A percentile compares a stretch with the other conserved stretches of the same genome.
phyloP scores from a whole-genome alignment of 2,329 filamentous ascomycete species.

The Colletotrichum musicola region DNA sequence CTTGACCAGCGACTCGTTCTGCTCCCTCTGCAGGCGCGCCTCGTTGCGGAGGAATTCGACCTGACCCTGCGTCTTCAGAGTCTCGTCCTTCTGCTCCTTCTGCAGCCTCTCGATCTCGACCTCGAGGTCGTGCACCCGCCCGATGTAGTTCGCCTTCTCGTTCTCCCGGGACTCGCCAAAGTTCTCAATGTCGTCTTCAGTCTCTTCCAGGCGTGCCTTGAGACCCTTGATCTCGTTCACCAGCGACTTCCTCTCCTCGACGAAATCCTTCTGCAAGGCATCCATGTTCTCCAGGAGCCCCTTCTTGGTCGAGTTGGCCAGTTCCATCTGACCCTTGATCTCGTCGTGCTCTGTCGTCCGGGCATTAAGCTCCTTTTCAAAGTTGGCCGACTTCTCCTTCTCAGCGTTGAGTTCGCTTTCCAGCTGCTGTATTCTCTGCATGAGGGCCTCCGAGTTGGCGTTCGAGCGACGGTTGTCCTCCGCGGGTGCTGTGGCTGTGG shows the following conservation, averaged over 20 bases:
- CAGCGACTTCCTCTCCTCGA: slow-evolving; percentile 84
- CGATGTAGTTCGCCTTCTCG: slow-evolving; percentile 78
- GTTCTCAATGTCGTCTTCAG: slow-evolving; percentile 92
- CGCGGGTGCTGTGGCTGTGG: slow-evolving; percentile 49
- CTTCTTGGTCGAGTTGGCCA: slow-evolving; percentile 91
- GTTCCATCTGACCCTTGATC: slow-evolving; percentile 79
- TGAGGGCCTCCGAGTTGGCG: slow-evolving; percentile 60
- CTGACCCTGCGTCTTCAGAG: slow-evolving; percentile 71
- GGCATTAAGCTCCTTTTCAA: slow-evolving; percentile 78
- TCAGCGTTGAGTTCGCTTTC: slow-evolving; percentile 83
- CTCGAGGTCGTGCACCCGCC: slow-evolving; percentile 76
- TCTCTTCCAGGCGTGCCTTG: slow-evolving; percentile 84
- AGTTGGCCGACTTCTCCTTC: slow-evolving; percentile 72
- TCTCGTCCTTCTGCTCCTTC: slow-evolving; percentile 69
- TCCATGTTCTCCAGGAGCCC: slow-evolving; percentile 97
- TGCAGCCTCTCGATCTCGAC: slow-evolving; percentile 76
- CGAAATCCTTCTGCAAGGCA: slow-evolving; percentile 88
- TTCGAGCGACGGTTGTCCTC: slow-evolving; percentile 62
- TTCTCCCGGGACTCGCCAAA: slow-evolving; percentile 86
- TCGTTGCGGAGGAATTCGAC: slow-evolving; percentile 74
- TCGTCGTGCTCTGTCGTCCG: slow-evolving; percentile 69
- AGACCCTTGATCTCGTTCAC: slow-evolving; percentile 84
- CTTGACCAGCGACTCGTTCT: slow-evolving; percentile 68
- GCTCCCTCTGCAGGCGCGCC: slow-evolving; percentile 69
- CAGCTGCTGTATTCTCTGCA: slow-evolving; percentile 69